These are phyloP conservation scores for Fomitopsis pinicola DNA, from an alignment of 1,284 basidiomycete genomes.

Conservation along the genomic window DNA sequence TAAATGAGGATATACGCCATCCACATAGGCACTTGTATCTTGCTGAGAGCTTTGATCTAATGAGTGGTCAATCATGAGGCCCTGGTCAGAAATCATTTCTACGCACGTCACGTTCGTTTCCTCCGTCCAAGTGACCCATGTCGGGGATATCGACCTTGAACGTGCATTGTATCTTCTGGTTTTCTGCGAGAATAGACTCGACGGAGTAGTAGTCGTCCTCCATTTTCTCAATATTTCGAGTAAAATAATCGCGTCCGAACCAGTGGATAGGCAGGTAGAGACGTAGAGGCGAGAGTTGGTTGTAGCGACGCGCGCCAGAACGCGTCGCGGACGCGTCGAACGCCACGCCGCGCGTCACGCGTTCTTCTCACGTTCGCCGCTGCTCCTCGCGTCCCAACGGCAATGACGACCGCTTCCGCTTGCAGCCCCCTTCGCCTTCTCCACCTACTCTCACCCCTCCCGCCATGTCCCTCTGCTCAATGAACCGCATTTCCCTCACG, in stretches of 20 bases:
- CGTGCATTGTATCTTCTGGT: slow-evolving; percentile 89
- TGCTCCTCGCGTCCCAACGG: not conserved
- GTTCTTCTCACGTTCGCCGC: slow-evolving; percentile 14
- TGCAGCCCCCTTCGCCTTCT: not conserved
- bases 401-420: not conserved
- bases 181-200: slow-evolving; percentile 84
- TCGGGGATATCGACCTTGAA: slow-evolving; percentile 84
- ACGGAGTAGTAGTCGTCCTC: slow-evolving; percentile 87
- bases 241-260: not conserved
- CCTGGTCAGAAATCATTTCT: too few species aligned
- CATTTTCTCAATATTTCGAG: slow-evolving; percentile 37
- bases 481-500: slow-evolving; percentile 8
- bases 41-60: slow-evolving; percentile 70
- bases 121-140: slow-evolving; percentile 84
- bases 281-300: not conserved
- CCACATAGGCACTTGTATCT: slow-evolving; percentile 83
- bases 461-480: slow-evolving; percentile 1
- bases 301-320: slow-evolving; percentile 6
- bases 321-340: slow-evolving; percentile 9
- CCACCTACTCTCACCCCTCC: slow-evolving; percentile 3
- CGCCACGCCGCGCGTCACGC: slow-evolving; percentile 8
- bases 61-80: too few species aligned
- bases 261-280: not conserved
- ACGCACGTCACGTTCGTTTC: slow-evolving; percentile 74
- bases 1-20: slow-evolving; percentile 78